phyloP scores from a whole-genome alignment of 2,329 filamentous ascomycete species.

The Hymenotorrendiella dingleyae region DNA sequence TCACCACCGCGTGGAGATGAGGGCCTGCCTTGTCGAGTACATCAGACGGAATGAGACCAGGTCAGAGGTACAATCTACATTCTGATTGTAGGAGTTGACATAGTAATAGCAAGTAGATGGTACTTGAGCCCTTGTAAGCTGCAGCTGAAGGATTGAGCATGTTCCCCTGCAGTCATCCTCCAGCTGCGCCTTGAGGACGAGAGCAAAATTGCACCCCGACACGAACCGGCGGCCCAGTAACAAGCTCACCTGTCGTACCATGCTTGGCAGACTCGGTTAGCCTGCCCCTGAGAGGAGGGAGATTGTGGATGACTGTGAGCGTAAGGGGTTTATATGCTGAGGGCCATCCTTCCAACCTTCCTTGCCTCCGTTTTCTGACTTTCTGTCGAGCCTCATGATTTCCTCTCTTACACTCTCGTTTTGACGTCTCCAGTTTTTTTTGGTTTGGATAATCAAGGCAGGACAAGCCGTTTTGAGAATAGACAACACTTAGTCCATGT shows the following conservation, averaged over 20 bases:
- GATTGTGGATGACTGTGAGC: not conserved
- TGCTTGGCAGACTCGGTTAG: no score
- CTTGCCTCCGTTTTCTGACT: constrained; percentile 4
- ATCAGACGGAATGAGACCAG: constrained; percentile 4
- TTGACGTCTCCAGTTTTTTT: not conserved
- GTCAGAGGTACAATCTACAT: not conserved
- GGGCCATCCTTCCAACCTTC: constrained; percentile 4
- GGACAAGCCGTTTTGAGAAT: no score
- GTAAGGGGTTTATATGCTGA: constrained; percentile 4
- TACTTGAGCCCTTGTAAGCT: no score
- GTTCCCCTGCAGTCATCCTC: constrained; percentile 4
- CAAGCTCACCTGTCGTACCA: no score
- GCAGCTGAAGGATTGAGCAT: constrained; percentile 1
- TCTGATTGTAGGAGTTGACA: no score
- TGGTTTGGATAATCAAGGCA: no score
- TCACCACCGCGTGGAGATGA: constrained; percentile 5
- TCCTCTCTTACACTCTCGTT: not conserved
- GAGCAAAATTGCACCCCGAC: not conserved
- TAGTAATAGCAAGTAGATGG: no score
- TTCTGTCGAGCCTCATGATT: not conserved
- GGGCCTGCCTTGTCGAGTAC: constrained; percentile 1
- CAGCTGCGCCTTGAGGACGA: constrained; percentile 2
- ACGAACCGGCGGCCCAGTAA: not conserved
- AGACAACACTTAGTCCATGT: constrained; percentile 2
- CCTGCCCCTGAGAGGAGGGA: no score